Evolutionary conservation across 2,329 filamentous ascomycete genomes (phyloP).

Genomic region (Botrytis deweyae): DNA sequence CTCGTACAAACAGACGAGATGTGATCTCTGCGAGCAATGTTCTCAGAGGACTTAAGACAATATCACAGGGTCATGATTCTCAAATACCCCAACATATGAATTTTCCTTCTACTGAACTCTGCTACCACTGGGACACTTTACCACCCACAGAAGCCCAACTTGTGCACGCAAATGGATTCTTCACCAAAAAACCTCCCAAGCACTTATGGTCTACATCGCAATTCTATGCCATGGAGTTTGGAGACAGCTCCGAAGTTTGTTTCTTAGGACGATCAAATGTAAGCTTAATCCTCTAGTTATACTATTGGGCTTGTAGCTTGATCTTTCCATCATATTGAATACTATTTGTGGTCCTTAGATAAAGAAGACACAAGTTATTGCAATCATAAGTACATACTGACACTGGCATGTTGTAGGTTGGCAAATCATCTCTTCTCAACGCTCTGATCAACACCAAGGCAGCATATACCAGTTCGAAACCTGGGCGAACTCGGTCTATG

Average conservation of each 20-base stretch:
- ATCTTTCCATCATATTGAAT: not conserved
- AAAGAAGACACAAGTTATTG: not conserved
- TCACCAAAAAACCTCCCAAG: constrained; percentile 47
- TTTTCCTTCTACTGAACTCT: constrained; percentile 32
- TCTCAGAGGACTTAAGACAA: constrained; percentile 10
- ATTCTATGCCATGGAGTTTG: constrained; percentile 58
- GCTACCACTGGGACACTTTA: constrained; percentile 52
- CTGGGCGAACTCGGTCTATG: constrained; percentile 63
- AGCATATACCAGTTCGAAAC: constrained; percentile 57
- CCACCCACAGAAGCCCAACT: constrained; percentile 47
- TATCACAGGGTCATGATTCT: constrained; percentile 7
- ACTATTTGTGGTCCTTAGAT: not conserved
- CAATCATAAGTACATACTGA: not conserved
- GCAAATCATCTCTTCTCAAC: constrained; percentile 67
- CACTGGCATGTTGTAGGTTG: constrained; percentile 42
- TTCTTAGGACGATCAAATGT: constrained; percentile 69
- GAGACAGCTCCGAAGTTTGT: constrained; percentile 42
- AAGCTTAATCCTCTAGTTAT: not conserved
- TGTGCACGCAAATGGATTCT: constrained; percentile 47
- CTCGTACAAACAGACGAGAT: not conserved
- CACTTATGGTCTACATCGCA: constrained; percentile 59
- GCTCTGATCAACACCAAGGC: constrained; percentile 53
- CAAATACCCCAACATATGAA: constrained; percentile 16
- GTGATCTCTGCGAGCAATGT: not conserved
- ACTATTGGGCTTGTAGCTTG: not conserved